Conservation (phyloP, 2,329 filamentous ascomycete genomes). For the Talaromyces verruculosus region DNA sequence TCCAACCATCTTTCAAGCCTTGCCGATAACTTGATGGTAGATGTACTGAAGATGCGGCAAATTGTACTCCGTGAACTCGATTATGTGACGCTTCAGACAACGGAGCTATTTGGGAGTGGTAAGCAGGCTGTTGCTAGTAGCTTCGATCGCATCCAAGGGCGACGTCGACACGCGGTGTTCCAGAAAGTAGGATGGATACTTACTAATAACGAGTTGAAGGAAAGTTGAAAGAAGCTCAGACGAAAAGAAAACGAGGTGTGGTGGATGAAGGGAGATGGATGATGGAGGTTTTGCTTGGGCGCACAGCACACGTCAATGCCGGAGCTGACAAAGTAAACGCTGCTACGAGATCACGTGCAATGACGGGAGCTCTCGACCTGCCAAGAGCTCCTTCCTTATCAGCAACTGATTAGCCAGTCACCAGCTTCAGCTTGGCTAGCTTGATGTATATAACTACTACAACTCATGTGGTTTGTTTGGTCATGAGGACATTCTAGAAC, state of each 20-base stretch:
- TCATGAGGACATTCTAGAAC: neutral
- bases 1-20: constrained; percentile 68
- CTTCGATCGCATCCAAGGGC: constrained; percentile 10
- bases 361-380: constrained; percentile 10
- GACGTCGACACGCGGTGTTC: neutral
- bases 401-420: neutral
- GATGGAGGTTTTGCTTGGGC: constrained; percentile 22
- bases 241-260: constrained; percentile 22
- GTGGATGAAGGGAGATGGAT: constrained; percentile 27
- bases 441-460: neutral
- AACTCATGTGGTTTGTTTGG: constrained; percentile 1
- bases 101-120: constrained; percentile 5
- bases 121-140: constrained; percentile 5
- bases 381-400: constrained; percentile 14
- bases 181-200: neutral
- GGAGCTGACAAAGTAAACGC: constrained; percentile 29
- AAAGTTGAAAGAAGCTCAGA: neutral
- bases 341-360: constrained; percentile 19
- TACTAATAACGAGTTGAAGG: neutral
- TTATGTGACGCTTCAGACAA: constrained; percentile 2
- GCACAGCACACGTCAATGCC: constrained; percentile 35
- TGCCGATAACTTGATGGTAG: constrained; percentile 18
- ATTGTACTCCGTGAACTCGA: neutral
- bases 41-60: neutral
- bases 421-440: neutral